Evolutionary conservation across 148 eudicot genomes (phyloP), one percentile per base, ranked within the genome.

Genomic region (Simmondsia chinensis): DNA sequence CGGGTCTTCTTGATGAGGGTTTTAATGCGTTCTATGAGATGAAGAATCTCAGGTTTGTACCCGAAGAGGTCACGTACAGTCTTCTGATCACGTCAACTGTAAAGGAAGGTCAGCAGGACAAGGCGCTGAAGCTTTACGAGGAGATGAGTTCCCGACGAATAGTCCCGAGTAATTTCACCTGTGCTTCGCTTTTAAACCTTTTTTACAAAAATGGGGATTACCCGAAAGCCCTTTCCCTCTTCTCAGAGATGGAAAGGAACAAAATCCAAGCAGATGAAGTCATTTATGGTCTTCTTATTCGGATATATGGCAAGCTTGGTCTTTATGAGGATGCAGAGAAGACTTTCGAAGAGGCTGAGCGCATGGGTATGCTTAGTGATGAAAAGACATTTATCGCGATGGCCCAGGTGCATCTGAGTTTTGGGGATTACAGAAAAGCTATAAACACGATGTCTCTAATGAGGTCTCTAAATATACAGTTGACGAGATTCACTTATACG

Each of bases 231-330:
- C 60, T 82, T 53, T 71, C 91, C 22, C 75, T 88, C 41, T 83
- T 88, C 30, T 66, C 79, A 19, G 91, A 88, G 46, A 88, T 88
- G 97, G 94, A 71, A 48, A 81, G 58, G 22, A 52, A 59, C 57
- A 73, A 69, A 41, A 61, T 88, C 38, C 60, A 47, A 46, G 82
- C 72, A 38, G 97, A 88, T 67, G 91, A 88, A 70, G 87, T 80
- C 57, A 88, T 88, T 10, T 74, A 66, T 61, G 91, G 97, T 45
- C 69, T 84, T 61, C 80, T 88, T 40, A 65, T 88, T 38, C 72
- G 89, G 52, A 83, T 88, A 61, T 88, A 88, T 63, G 97, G 94
- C 7, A 83, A 80, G 73, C 81, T 88, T 45, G 97, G 84, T 40
- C 91, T 88, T 24, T 71, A 63, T 51, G 87, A 75, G 55, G 94